Conservation (phyloP, 1,284 basidiomycete species). For the Pseudozyma sp. region DNA sequence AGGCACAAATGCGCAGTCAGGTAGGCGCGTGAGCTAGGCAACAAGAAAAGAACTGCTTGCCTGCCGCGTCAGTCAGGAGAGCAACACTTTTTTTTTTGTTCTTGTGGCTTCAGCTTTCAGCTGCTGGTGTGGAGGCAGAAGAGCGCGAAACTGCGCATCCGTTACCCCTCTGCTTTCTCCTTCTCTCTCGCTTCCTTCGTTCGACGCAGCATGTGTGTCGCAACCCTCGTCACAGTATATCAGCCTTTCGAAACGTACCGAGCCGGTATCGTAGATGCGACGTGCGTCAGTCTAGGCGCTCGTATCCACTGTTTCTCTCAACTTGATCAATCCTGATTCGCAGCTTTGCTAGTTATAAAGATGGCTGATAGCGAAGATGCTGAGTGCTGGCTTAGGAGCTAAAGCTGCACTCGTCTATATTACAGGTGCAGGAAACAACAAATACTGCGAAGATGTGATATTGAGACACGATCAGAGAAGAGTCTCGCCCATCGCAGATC, state of each 20-base stretch:
- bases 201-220: too few relatives aligned
- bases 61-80: not conserved
- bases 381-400: slow-evolving; percentile 10
- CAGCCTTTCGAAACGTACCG: not conserved
- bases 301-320: too few relatives aligned
- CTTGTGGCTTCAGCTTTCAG: not conserved
- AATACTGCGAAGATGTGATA: slow-evolving; percentile 6
- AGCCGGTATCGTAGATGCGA: not conserved
- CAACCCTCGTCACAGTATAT: too few relatives aligned
- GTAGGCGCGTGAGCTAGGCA: slow-evolving; percentile 4
- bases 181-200: too few relatives aligned
- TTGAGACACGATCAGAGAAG: slow-evolving; percentile 23
- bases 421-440: slow-evolving; percentile 22
- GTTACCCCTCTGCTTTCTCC: too few relatives aligned
- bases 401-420: slow-evolving; percentile 21
- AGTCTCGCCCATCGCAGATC: slow-evolving; percentile 81
- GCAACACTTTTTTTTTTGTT: slow-evolving; percentile 19
- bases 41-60: not conserved
- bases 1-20: not conserved
- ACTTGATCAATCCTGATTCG: not conserved
- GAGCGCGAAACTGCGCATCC: not conserved
- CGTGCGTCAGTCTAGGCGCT: too few relatives aligned
- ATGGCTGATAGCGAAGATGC: not conserved
- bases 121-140: not conserved
- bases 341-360: not conserved